These are phyloP conservation scores for Cymodocea nodosa DNA, from an alignment of 116 monocot genomes.

Conservation along the genomic window DNA sequence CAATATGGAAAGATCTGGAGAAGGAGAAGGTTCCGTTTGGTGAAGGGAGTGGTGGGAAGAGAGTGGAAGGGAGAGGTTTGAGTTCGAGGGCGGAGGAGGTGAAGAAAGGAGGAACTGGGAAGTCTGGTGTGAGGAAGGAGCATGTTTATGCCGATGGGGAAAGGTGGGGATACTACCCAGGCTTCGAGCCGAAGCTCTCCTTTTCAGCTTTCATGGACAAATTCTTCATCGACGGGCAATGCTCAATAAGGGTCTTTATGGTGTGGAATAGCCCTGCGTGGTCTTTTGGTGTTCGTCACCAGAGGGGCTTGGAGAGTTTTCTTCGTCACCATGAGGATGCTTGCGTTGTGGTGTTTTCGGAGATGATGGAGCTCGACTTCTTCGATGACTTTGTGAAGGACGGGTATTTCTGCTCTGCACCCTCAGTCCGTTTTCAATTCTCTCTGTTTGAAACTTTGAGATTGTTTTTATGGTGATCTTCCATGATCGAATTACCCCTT, in stretches of 20 bases:
- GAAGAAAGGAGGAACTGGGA: neutral
- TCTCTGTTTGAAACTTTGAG: no score
- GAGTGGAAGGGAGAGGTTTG: conserved; percentile 20
- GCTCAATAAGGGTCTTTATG: conserved; percentile 73
- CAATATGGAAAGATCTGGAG: conserved; percentile 56
- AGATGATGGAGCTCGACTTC: conserved; percentile 80
- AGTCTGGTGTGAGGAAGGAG: neutral
- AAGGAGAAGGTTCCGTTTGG: conserved; percentile 32
- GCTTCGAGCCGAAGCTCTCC: conserved; percentile 31
- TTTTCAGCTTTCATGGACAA: conserved; percentile 63
- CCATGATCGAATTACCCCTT: no score
- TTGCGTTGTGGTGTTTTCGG: conserved; percentile 71
- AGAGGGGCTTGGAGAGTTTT: conserved; percentile 77
- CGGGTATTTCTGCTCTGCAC: conserved; percentile 29
- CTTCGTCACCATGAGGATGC: conserved; percentile 67
- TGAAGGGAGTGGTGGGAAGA: conserved; percentile 5
- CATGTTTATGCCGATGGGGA: conserved; percentile 18
- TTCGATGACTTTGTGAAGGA: conserved; percentile 72
- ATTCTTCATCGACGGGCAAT: conserved; percentile 32
- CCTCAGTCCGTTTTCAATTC: no score
- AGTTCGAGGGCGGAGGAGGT: conserved; percentile 7
- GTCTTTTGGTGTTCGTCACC: conserved; percentile 68
- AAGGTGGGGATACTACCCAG: conserved; percentile 74
- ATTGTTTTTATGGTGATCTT: no score
- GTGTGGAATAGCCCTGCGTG: conserved; percentile 91